These are phyloP conservation scores for Aspergillus piperis DNA, from an alignment of 2,329 filamentous ascomycete genomes.

Conservation along the genomic window DNA sequence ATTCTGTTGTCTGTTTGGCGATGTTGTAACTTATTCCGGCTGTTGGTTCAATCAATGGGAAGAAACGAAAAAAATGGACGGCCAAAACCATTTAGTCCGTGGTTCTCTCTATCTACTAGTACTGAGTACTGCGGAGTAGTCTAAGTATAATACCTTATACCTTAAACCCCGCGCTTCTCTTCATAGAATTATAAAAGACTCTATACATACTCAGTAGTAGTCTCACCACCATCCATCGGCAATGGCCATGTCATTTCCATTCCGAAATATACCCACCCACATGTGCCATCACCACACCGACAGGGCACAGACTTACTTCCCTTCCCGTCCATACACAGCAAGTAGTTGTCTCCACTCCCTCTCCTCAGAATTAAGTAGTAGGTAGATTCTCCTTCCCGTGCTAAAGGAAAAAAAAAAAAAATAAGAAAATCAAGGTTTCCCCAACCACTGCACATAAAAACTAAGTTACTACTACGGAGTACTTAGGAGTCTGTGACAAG, in stretches of 20 bases:
- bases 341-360: no score
- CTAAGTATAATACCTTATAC: not conserved
- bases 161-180: not conserved
- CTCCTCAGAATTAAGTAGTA: no score
- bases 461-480: no score
- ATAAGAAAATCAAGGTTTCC: not conserved
- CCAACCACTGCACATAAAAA: not conserved
- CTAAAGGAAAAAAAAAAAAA: not conserved
- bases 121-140: not conserved
- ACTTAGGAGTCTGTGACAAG: conserved; percentile 13
- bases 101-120: not conserved
- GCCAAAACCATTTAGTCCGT: not conserved
- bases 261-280: no score
- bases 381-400: not conserved
- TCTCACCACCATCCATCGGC: no score
- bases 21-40: not conserved
- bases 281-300: no score
- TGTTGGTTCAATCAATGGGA: not conserved
- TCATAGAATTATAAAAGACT: no score
- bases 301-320: no score
- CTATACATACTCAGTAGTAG: no score
- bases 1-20: conserved; percentile 7
- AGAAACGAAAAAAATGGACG: not conserved
- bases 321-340: no score
- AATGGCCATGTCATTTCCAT: no score